Percentiles rank a stretch among this genome's conserved stretches.
Conservation (phyloP, 805 yeast genomes). For the Cyberlindnera euphorbiae region DNA sequence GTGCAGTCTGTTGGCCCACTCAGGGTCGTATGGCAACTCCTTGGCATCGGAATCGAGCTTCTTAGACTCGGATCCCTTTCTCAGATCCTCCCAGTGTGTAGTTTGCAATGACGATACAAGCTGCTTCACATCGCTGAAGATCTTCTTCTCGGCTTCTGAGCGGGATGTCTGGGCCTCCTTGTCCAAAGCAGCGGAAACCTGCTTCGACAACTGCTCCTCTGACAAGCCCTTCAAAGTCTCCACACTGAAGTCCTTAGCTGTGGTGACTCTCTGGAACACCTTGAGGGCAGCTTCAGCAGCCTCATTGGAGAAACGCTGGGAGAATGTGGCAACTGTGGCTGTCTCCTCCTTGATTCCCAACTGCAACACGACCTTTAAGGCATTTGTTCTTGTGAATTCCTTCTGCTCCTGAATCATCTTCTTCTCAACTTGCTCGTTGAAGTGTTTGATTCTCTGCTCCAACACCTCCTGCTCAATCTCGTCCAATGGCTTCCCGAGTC, state of each 20-base stretch:
- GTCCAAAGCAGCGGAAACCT: constrained; percentile 10
- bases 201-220: constrained; percentile 9
- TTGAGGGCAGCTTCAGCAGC: constrained; percentile 23
- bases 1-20: constrained; percentile 45
- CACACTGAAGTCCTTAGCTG: constrained; percentile 12
- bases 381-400: constrained; percentile 18
- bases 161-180: constrained; percentile 15
- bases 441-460: constrained; percentile 12
- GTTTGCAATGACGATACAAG: constrained; percentile 20
- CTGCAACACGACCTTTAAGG: constrained; percentile 13
- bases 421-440: constrained; percentile 16
- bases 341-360: constrained; percentile 16
- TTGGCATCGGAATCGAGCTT: constrained; percentile 23
- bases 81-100: constrained; percentile 25
- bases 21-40: constrained; percentile 40
- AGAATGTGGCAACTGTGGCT: constrained; percentile 13
- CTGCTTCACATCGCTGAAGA: constrained; percentile 27
- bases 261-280: constrained; percentile 16
- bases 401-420: constrained; percentile 22
- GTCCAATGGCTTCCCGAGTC: constrained; percentile 22
- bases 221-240: constrained; percentile 14
- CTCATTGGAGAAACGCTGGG: constrained; percentile 11
- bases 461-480: constrained; percentile 18
- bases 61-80: constrained; percentile 28
- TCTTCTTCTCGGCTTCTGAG: constrained; percentile 28